phyloP scores from a whole-genome alignment of 768 basidiomycete genomes.

The Strobilomyces echinocephalus region DNA sequence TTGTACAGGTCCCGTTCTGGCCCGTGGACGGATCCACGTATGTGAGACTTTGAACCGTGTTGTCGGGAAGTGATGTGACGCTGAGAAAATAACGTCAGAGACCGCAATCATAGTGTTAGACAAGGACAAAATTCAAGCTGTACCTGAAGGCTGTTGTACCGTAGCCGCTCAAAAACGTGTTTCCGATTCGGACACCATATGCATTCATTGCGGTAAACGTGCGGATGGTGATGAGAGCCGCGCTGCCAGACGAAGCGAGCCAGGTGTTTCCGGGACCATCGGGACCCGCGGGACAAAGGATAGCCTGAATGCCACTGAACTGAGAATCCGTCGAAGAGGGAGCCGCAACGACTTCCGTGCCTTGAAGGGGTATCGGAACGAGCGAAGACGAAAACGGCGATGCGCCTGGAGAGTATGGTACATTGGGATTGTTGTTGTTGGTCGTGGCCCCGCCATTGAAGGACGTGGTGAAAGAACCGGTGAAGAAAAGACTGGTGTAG shows the following conservation, averaged over 20 bases:
- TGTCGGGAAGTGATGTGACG: conserved; percentile 85
- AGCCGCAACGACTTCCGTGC: conserved; percentile 52
- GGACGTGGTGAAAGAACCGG: conserved; percentile 79
- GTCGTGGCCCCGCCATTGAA: conserved; percentile 51
- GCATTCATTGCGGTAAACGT: conserved; percentile 71
- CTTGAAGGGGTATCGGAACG: conserved; percentile 68
- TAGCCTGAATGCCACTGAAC: conserved; percentile 59
- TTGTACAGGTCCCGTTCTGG: conserved; percentile 71
- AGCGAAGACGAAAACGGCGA: conserved; percentile 87
- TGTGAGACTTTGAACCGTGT: conserved; percentile 67
- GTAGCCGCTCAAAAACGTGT: conserved; percentile 76
- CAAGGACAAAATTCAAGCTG: neutral
- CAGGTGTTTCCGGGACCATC: conserved; percentile 81
- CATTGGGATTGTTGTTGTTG: conserved; percentile 78
- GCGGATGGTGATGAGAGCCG: conserved; percentile 71
- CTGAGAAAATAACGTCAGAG: conserved; percentile 38
- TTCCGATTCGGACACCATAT: conserved; percentile 82
- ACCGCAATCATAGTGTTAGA: neutral
- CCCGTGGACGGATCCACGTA: conserved; percentile 76
- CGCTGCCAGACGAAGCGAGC: conserved; percentile 70
- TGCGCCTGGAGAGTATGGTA: conserved; percentile 76
- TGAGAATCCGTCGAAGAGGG: conserved; percentile 58
- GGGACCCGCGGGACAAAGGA: conserved; percentile 82
- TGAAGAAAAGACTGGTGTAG: conserved; percentile 72
- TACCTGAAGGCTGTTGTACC: conserved; percentile 90